A percentile compares a stretch with the other conserved stretches of the same genome.
Evolutionary conservation across 345 rosid species (phyloP).

Genomic region (Citrus medica): DNA sequence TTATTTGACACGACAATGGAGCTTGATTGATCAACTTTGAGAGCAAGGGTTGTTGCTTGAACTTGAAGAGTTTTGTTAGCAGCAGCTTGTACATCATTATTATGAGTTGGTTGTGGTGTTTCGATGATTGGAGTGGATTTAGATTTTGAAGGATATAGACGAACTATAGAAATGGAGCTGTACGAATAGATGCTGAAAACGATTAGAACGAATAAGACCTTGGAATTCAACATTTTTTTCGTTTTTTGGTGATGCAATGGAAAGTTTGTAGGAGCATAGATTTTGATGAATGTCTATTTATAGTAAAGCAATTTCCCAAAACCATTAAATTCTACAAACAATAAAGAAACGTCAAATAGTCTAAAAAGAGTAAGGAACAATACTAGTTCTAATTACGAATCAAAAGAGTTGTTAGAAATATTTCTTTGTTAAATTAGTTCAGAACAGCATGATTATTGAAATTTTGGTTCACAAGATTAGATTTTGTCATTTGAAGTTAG

Average conservation of each 20-base stretch:
- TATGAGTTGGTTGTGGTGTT: neutral
- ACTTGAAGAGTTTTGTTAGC: neutral
- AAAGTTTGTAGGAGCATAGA: neutral
- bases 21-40: neutral
- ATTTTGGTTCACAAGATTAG: no score
- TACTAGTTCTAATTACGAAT: no score
- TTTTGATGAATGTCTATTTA: neutral
- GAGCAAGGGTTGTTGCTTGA: neutral
- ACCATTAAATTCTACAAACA: no score
- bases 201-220: slow-evolving; percentile 11
- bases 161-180: neutral
- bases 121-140: neutral
- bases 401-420: no score
- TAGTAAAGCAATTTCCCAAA: neutral
- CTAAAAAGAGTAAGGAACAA: no score
- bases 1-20: neutral
- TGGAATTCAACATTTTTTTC: neutral
- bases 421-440: no score
- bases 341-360: neutral
- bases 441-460: no score
- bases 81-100: neutral
- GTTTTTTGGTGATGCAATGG: neutral
- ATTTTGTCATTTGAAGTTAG: no score
- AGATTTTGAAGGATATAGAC: neutral
- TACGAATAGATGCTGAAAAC: slow-evolving; percentile 24